These are phyloP conservation scores for Aphanomyces stellatus DNA, from an alignment of 352 stramenopile genomes.

Conservation along the genomic window DNA sequence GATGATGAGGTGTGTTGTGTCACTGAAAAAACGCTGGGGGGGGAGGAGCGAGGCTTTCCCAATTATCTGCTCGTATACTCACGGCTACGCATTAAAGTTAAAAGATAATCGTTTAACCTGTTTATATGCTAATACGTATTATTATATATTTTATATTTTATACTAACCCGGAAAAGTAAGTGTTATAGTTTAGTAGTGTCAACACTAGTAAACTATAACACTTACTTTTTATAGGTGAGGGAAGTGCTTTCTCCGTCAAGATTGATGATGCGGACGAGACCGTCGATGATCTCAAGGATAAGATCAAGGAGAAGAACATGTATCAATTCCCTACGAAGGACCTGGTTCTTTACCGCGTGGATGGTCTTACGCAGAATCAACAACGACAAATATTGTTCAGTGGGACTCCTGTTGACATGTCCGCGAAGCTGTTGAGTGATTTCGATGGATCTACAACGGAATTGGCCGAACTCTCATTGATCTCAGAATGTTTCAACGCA, in stretches of 20 bases:
- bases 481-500: not conserved
- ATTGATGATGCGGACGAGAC: not conserved
- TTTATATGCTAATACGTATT: no score
- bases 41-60: no score
- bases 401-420: not conserved
- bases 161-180: no score
- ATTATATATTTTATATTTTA: no score
- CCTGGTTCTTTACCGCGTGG: not conserved
- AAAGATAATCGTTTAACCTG: no score
- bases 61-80: no score
- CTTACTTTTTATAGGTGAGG: no score
- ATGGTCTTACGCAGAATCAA: not conserved
- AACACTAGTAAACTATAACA: no score
- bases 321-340: not conserved
- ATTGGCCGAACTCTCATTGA: not conserved
- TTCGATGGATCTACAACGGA: not conserved
- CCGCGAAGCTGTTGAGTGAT: not conserved
- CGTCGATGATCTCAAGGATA: not conserved
- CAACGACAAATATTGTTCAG: not conserved
- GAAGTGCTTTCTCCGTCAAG: not conserved
- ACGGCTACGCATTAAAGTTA: no score
- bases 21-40: no score
- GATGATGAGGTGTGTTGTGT: no score
- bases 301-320: not conserved
- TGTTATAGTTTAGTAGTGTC: no score